Evolutionary conservation across 2,329 filamentous ascomycete species (phyloP).

Genomic region (Cephalotrichum gorgonifer): DNA sequence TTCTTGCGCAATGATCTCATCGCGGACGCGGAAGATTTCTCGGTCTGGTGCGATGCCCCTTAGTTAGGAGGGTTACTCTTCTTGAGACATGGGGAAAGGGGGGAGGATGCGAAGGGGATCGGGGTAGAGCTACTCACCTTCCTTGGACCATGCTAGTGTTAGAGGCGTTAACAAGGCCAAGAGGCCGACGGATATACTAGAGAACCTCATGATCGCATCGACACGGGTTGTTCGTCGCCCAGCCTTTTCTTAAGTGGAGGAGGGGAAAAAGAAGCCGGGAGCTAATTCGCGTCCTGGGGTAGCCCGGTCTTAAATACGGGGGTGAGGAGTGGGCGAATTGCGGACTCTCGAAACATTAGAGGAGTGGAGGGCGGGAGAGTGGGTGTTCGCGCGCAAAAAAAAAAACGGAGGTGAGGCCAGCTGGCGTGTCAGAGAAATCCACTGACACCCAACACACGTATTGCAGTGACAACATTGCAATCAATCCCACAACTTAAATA

Average conservation of each 20-base stretch:
- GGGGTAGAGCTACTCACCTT: slow-evolving; percentile 65
- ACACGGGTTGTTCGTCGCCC: background rate
- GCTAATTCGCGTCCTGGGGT: background rate
- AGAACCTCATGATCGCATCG: slow-evolving; percentile 60
- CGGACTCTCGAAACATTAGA: too few species aligned
- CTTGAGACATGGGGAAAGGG: background rate
- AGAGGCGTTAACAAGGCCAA: slow-evolving; percentile 57
- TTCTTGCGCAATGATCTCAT: slow-evolving; percentile 70
- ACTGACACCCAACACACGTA: too few species aligned
- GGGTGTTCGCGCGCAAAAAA: background rate
- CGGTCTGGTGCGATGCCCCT: slow-evolving; percentile 53
- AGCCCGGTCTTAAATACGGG: background rate
- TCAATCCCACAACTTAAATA: too few species aligned
- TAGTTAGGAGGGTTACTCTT: background rate
- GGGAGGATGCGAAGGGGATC: background rate
- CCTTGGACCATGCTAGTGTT: slow-evolving; percentile 72
- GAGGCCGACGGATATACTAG: slow-evolving; percentile 57
- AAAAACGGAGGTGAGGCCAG: slow-evolving; percentile 1
- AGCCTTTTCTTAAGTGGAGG: background rate
- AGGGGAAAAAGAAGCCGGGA: background rate
- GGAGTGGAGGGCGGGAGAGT: background rate
- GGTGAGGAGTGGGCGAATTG: background rate
- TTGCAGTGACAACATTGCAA: too few species aligned
- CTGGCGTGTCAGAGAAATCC: slow-evolving; percentile 2
- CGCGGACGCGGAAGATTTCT: slow-evolving; percentile 91